phyloP scores from a whole-genome alignment of 208 protist genomes.

The Porcisia deanei region DNA sequence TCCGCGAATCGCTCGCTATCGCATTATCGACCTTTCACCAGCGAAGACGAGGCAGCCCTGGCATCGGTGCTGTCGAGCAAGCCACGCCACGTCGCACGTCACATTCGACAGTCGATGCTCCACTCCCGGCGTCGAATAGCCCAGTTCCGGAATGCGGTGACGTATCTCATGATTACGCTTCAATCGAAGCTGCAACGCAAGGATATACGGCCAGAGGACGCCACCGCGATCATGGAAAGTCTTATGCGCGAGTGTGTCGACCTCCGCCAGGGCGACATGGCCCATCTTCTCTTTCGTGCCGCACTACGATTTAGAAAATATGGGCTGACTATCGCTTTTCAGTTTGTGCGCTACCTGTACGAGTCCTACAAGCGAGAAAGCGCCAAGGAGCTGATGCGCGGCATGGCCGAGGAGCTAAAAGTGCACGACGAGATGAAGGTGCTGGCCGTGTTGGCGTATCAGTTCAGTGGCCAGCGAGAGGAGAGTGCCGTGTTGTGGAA shows the following conservation, averaged over 20 bases:
- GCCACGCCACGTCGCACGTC: conserved; percentile 77
- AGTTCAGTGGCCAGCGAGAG: conserved; percentile 49
- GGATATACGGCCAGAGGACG: conserved; percentile 69
- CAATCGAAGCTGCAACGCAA: conserved; percentile 82
- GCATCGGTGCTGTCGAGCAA: conserved; percentile 73
- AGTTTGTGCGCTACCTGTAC: conserved; percentile 76
- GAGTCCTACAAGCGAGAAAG: conserved; percentile 85
- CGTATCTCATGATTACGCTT: conserved; percentile 89
- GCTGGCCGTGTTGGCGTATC: conserved; percentile 73
- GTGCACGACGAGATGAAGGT: conserved; percentile 52
- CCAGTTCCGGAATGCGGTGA: conserved; percentile 91
- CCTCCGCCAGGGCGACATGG: conserved; percentile 89
- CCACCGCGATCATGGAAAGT: conserved; percentile 76
- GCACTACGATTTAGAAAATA: conserved; percentile 90
- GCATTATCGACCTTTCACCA: conserved; percentile 76
- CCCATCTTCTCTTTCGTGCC: conserved; percentile 90
- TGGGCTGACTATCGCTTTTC: conserved; percentile 56
- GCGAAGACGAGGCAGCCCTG: conserved; percentile 82
- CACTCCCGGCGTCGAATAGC: conserved; percentile 66
- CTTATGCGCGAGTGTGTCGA: conserved; percentile 91
- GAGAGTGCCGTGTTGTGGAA: conserved; percentile 48
- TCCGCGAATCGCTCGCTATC: not conserved
- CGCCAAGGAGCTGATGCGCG: conserved; percentile 79
- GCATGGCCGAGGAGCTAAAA: conserved; percentile 83
- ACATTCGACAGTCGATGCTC: conserved; percentile 88